phyloP scores from a whole-genome alignment of 2,329 filamentous ascomycete genomes.

The Drechslerella coelobrocha region DNA sequence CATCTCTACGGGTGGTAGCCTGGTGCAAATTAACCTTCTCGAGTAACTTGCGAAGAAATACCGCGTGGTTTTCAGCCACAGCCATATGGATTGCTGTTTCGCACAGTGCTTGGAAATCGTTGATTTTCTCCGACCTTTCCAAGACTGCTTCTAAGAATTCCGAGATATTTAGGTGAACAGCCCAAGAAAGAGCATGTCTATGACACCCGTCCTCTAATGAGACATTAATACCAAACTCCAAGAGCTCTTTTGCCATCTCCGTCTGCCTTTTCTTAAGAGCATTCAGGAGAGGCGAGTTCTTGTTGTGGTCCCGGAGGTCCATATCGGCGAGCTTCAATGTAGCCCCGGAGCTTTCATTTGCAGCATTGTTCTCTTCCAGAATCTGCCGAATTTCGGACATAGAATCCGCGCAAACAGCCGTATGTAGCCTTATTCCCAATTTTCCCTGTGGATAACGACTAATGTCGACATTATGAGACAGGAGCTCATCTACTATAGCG shows the following conservation, averaged over 20 bases:
- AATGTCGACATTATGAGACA: neutral
- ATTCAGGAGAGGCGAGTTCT: neutral
- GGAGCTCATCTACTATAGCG: neutral
- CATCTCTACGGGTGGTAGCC: neutral
- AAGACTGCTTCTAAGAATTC: neutral
- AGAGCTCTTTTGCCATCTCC: neutral
- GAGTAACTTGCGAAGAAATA: neutral
- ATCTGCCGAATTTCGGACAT: neutral
- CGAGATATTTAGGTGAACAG: neutral
- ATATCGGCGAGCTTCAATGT: no score
- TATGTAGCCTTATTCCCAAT: neutral
- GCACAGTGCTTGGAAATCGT: neutral
- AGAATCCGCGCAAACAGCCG: neutral
- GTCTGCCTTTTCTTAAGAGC: neutral
- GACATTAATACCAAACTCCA: neutral
- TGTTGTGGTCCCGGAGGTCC: neutral
- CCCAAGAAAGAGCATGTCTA: neutral
- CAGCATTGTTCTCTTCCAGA: neutral
- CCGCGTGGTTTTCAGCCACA: neutral
- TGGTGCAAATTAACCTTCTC: neutral
- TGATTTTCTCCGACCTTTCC: neutral
- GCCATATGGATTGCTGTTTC: neutral
- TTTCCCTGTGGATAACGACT: neutral
- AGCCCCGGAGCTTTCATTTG: no score
- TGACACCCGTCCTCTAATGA: neutral